Evolutionary conservation across 768 basidiomycete genomes (phyloP).

Genomic region (Macrolepiota dolichaula): DNA sequence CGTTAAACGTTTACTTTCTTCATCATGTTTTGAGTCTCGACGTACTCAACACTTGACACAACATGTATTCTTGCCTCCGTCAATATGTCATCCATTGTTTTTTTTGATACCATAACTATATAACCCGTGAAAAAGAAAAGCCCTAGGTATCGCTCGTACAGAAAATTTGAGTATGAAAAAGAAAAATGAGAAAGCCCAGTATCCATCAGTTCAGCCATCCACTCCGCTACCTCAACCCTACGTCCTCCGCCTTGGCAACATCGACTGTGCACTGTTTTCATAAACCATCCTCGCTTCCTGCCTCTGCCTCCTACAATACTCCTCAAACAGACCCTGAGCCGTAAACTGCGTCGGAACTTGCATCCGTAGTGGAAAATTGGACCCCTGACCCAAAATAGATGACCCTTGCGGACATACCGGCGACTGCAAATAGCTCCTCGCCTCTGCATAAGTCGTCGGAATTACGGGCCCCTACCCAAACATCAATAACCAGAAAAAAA

Average conservation of each 20-base stretch:
- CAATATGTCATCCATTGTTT: neutral
- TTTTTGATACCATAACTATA: neutral
- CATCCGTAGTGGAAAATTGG: neutral
- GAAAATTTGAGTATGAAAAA: neutral
- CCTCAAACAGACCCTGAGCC: neutral
- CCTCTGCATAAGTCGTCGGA: neutral
- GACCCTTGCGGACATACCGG: neutral
- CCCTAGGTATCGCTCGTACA: neutral
- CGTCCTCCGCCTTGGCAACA: neutral
- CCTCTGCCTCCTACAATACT: neutral
- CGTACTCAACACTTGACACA: neutral
- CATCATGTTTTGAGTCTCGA: neutral
- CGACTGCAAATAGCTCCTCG: neutral
- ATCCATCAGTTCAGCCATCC: neutral
- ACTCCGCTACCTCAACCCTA: neutral
- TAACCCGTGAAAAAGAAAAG: neutral
- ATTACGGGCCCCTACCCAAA: neutral
- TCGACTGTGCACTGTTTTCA: constrained; percentile 1
- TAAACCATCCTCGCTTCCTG: neutral
- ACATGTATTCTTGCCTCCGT: neutral
- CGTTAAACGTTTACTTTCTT: neutral
- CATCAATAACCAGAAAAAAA: neutral
- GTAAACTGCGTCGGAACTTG: neutral
- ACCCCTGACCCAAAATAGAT: neutral
- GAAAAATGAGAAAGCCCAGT: neutral